Percentiles rank a stretch among this genome's conserved stretches.
phyloP scores from a whole-genome alignment of 805 yeast species.

The Sugiyamaella floridensis region DNA sequence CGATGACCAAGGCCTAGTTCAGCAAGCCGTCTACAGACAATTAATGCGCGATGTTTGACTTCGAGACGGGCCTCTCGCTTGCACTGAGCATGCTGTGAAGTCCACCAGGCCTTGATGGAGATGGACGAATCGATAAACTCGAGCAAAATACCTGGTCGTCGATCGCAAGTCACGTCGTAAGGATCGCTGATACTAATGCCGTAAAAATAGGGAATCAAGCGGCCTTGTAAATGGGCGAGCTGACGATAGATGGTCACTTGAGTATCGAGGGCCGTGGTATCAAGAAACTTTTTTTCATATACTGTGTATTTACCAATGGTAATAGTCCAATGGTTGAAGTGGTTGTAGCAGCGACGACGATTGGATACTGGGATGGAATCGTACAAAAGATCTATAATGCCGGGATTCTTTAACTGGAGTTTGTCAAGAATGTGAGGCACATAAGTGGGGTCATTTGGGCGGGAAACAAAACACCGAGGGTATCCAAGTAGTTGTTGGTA shows the following conservation, averaged over 20 bases:
- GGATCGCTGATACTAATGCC: constrained; percentile 14
- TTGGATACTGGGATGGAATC: background rate
- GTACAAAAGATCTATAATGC: background rate
- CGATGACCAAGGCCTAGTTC: background rate
- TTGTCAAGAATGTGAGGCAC: background rate
- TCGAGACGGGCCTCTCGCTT: background rate
- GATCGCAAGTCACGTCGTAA: background rate
- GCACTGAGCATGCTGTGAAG: background rate
- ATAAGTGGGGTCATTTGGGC: background rate
- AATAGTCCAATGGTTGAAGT: background rate
- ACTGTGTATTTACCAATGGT: background rate
- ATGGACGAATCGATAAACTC: constrained; percentile 1
- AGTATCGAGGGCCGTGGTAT: background rate
- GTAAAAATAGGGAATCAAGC: constrained; percentile 11
- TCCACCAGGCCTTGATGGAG: background rate
- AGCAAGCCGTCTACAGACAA: background rate
- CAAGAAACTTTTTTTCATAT: background rate
- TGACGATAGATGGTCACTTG: constrained; percentile 4
- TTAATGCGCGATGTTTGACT: background rate
- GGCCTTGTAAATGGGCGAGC: constrained; percentile 13
- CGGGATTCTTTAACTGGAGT: background rate
- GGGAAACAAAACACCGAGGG: background rate
- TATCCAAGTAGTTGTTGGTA: background rate
- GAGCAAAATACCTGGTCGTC: constrained; percentile 8
- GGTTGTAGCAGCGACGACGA: background rate